Percentiles rank a stretch among this genome's conserved stretches.
phyloP scores from a whole-genome alignment of 176 grass and related monocot species.

The Aegilops sharonensis region DNA sequence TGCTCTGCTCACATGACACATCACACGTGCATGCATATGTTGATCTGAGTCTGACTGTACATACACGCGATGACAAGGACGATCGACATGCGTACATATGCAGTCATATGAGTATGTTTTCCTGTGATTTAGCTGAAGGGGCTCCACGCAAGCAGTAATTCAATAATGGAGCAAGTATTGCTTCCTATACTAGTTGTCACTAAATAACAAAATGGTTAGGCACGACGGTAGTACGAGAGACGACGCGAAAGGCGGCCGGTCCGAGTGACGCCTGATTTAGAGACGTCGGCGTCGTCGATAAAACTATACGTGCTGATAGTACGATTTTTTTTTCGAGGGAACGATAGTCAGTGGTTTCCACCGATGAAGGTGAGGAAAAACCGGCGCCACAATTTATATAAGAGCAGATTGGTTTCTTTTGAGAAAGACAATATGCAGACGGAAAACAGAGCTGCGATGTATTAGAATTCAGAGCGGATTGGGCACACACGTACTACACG shows the following conservation, averaged over 20 bases:
- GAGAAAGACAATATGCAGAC: not conserved
- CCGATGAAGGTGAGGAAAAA: not conserved
- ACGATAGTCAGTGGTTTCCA: not conserved
- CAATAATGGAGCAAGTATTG: too few relatives aligned
- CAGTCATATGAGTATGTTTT: too few relatives aligned
- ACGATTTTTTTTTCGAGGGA: not conserved
- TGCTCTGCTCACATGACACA: not conserved
- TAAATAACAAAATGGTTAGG: too few relatives aligned
- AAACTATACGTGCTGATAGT: not conserved
- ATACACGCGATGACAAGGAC: not conserved
- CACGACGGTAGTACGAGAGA: not conserved
- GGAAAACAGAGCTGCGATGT: not conserved
- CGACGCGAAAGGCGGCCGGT: conserved; percentile 18
- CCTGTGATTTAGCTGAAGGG: too few relatives aligned
- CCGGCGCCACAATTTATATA: not conserved
- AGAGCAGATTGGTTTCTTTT: not conserved
- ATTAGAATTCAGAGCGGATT: too few relatives aligned
- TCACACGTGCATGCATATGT: not conserved
- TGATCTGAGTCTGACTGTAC: not conserved
- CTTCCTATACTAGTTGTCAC: too few relatives aligned
- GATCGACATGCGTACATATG: not conserved
- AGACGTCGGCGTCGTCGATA: not conserved
- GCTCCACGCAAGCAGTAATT: too few relatives aligned
- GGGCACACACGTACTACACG: too few relatives aligned
- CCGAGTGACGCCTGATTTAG: conserved; percentile 18